These are phyloP conservation scores for Pyrenophora seminiperda DNA, from an alignment of 2,329 filamentous ascomycete genomes.

Conservation along the genomic window DNA sequence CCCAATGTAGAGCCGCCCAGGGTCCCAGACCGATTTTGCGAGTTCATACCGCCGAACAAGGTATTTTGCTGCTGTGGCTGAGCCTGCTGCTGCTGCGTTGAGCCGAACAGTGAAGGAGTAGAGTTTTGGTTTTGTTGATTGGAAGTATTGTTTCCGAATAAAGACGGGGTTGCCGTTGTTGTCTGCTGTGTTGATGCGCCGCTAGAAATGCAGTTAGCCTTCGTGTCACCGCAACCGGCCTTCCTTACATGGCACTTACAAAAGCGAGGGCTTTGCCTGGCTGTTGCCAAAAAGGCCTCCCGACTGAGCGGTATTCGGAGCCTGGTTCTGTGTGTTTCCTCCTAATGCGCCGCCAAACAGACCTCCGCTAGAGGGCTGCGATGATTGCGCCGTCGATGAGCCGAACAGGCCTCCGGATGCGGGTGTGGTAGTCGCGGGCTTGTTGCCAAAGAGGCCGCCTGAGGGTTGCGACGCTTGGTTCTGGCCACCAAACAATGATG, in stretches of 20 bases:
- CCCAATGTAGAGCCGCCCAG: slow-evolving; percentile 33
- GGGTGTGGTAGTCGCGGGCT: slow-evolving; percentile 35
- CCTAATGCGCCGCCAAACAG: slow-evolving; percentile 46
- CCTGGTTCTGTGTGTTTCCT: slow-evolving; percentile 33
- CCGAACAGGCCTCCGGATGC: slow-evolving; percentile 45
- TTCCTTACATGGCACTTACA: slow-evolving; percentile 44
- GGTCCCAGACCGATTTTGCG: slow-evolving; percentile 35
- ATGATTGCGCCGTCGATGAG: slow-evolving; percentile 34
- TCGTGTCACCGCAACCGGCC: slow-evolving; percentile 15
- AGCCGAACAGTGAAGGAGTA: slow-evolving; percentile 42
- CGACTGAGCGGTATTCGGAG: slow-evolving; percentile 29
- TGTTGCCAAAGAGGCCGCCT: slow-evolving; percentile 46
- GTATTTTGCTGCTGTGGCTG: slow-evolving; percentile 39
- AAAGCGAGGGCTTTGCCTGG: slow-evolving; percentile 44
- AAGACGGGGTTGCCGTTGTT: slow-evolving; percentile 31
- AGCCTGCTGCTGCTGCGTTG: slow-evolving; percentile 32
- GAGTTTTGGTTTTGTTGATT: slow-evolving; percentile 37
- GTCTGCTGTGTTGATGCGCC: slow-evolving; percentile 42
- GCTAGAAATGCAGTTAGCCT: slow-evolving; percentile 41
- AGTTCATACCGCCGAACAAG: slow-evolving; percentile 42
- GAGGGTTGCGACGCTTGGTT: slow-evolving; percentile 30
- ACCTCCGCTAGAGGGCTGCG: slow-evolving; percentile 34
- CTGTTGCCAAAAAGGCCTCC: slow-evolving; percentile 42
- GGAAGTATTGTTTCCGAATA: slow-evolving; percentile 38
- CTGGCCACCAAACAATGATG: slow-evolving; percentile 32